Evolutionary conservation across 331 rosid species (phyloP), one percentile per base, ranked within the genome.

Genomic region (Stylosanthes scabra): DNA sequence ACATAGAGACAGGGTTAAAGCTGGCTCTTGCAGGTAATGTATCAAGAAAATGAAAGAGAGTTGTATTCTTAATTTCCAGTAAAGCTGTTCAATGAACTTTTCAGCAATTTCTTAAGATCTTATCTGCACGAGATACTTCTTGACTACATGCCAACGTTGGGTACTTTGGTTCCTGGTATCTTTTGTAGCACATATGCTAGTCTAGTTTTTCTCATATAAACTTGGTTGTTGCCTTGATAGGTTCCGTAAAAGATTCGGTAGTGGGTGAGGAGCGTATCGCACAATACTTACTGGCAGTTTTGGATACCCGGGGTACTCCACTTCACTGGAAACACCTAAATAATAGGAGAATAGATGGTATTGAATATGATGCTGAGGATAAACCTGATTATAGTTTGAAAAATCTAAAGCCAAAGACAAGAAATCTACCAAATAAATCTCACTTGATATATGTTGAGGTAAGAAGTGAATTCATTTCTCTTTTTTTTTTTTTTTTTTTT

Each of bases 231-330:
- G 80, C 56, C 59, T 52, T 8, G 67, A 79, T 87, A 93, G 95
- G 97, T 62, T 93, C 98, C 47, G 91, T 93, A 72, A 93, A 91
- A 85, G 97, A 93, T 79, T 83, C 95, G 0, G 91, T 86, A 64
- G 98, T 91, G 20, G 97, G 98, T 58, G 95, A 94, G 84, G 98
- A 91, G 80, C 90, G 88, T 20, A 94, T 94, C 75, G 93, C 90
- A 57, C 96, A 91, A 52, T 94, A 94, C 79, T 83, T 91, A 37
- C 84, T 91, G 68, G 97, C 97, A 29, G 90, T 91, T 81, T 59
- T 94, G 75, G 63, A 94, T 81, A 86, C 83, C 16, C 77, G 97
- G 71, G 87, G 93, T 68, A 91, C 97, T 42, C 89, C 95, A 46
- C 83, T 89, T 77, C 96, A 88, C 79, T 94, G 98, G 98, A 91